Evolutionary conservation across 805 yeast species (phyloP).

Genomic region (Jamesozyma jinghongensis): DNA sequence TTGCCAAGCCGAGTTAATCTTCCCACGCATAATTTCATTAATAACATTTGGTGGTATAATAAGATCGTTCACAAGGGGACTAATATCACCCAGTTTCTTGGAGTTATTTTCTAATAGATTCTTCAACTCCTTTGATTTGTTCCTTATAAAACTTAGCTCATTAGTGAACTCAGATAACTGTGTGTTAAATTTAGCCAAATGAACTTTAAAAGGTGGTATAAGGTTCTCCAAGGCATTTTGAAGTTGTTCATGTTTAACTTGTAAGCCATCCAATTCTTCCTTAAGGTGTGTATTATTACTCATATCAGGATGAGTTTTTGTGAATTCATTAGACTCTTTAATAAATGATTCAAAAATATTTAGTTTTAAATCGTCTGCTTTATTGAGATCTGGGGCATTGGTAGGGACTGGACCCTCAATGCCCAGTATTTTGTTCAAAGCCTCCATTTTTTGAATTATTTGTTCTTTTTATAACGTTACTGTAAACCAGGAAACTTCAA

Average conservation of each 20-base stretch:
- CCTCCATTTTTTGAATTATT: background rate
- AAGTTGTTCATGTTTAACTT: constrained; percentile 13
- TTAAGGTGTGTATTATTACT: constrained; percentile 7
- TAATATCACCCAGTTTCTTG: constrained; percentile 41
- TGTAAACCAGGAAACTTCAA: background rate
- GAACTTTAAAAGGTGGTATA: constrained; percentile 42
- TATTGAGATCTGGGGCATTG: background rate
- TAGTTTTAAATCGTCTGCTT: background rate
- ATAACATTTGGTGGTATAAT: constrained; percentile 68
- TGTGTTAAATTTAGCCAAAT: constrained; percentile 46
- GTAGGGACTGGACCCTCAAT: background rate
- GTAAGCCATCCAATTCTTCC: constrained; percentile 13
- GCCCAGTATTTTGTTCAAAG: background rate
- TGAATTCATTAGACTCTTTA: constrained; percentile 1
- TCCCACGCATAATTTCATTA: constrained; percentile 46
- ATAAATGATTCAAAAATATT: constrained; percentile 3
- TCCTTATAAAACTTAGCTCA: constrained; percentile 54
- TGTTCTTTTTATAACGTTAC: background rate
- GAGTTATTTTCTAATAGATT: constrained; percentile 40
- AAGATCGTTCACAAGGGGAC: constrained; percentile 69
- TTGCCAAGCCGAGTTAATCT: constrained; percentile 51
- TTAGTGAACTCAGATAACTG: constrained; percentile 47
- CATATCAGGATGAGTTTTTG: constrained; percentile 4
- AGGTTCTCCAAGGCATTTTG: constrained; percentile 19
- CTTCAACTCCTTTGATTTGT: constrained; percentile 42